Evolutionary conservation across 805 yeast species (phyloP).

Genomic region (Candida anglica): DNA sequence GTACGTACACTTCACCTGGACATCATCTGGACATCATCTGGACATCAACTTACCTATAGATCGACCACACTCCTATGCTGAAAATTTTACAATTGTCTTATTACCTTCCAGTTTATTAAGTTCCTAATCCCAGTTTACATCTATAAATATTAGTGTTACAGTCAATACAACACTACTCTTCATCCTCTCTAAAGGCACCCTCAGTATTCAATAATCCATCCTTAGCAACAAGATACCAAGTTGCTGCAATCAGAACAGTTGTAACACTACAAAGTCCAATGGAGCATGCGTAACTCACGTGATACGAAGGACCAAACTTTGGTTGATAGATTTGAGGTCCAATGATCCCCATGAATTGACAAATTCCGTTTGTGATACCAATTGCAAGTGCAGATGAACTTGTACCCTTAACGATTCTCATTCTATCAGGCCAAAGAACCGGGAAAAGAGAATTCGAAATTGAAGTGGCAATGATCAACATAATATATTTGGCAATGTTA

Average conservation of each 20-base stretch:
- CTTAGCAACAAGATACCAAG: slow-evolving; percentile 10
- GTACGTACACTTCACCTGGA: no score
- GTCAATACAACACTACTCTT: no score
- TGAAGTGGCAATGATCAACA: slow-evolving; percentile 11
- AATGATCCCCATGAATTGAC: slow-evolving; percentile 11
- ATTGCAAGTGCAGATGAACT: slow-evolving; percentile 11
- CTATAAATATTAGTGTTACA: no score
- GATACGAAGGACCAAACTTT: slow-evolving; percentile 11
- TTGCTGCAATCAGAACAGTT: slow-evolving; percentile 5
- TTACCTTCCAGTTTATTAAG: no score
- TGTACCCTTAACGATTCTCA: slow-evolving; percentile 11
- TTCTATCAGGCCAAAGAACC: slow-evolving; percentile 14
- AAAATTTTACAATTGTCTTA: no score
- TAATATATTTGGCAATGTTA: slow-evolving; percentile 8
- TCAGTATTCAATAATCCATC: slow-evolving; percentile 10
- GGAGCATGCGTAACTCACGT: slow-evolving; percentile 9
- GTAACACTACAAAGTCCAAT: slow-evolving; percentile 9
- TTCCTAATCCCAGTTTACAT: no score
- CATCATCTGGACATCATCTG: no score
- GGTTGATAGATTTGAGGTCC: slow-evolving; percentile 12
- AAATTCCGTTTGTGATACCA: slow-evolving; percentile 10
- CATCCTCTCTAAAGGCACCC: slow-evolving; percentile 8
- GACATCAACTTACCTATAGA: no score
- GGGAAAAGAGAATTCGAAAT: slow-evolving; percentile 11
- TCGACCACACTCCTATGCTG: no score